A percentile compares a stretch with the other conserved stretches of the same genome.
Conservation (phyloP, 148 eudicot species). For the Diospyros lotus region DNA sequence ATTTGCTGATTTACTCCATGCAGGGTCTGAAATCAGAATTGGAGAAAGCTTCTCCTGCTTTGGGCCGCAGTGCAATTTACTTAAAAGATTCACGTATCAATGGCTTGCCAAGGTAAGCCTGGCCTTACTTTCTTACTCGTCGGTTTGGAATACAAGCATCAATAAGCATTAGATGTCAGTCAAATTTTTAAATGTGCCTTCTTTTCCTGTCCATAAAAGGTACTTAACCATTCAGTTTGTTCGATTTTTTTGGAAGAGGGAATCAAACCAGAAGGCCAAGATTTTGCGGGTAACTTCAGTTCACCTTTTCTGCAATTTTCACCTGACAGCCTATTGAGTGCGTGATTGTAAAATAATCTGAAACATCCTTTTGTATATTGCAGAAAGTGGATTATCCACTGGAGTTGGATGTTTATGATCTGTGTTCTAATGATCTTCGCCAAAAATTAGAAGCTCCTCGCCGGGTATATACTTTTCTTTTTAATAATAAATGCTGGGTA, state of each 20-base stretch:
- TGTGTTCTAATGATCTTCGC: slow-evolving; percentile 88
- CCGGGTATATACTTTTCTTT: slow-evolving; percentile 38
- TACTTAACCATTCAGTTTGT: slow-evolving; percentile 95
- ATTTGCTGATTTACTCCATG: slow-evolving; percentile 8
- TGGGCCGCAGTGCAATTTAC: slow-evolving; percentile 87
- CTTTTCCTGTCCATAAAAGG: slow-evolving; percentile 23
- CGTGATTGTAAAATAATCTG: neutral
- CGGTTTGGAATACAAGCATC: too few relatives aligned
- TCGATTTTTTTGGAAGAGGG: slow-evolving; percentile 98
- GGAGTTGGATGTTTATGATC: slow-evolving; percentile 83
- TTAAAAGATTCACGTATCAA: slow-evolving; percentile 78
- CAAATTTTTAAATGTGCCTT: too few relatives aligned
- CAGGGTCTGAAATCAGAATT: slow-evolving; percentile 91
- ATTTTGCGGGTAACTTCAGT: slow-evolving; percentile 76
- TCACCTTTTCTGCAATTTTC: neutral
- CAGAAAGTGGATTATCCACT: slow-evolving; percentile 99
- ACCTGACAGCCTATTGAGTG: neutral
- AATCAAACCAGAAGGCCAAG: slow-evolving; percentile 97
- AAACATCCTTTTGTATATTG: slow-evolving; percentile 6
- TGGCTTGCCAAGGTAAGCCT: slow-evolving; percentile 73
- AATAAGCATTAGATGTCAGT: too few relatives aligned
- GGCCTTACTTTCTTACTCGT: neutral
- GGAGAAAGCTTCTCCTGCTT: slow-evolving; percentile 81
- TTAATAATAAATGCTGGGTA: slow-evolving; percentile 41
- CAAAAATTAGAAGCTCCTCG: slow-evolving; percentile 84